Evolutionary conservation across 1,139 yeast genomes (phyloP).

Genomic region (Diutina mesorugosa): DNA sequence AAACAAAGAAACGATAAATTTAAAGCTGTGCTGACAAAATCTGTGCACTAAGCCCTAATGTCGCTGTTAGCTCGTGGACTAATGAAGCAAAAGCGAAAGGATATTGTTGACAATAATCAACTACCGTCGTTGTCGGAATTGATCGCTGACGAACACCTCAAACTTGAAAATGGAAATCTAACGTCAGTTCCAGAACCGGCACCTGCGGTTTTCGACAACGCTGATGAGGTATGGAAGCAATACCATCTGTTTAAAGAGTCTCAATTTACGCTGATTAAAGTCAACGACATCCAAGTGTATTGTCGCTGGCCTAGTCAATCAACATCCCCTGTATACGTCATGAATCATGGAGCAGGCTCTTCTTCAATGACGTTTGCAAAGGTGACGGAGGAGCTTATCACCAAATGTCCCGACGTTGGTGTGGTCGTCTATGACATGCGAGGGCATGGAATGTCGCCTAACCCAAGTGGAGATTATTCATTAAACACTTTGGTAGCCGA

Average conservation of each 20-base stretch:
- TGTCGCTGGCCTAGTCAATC: slow-evolving; percentile 1
- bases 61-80: background rate
- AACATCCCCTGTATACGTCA: slow-evolving; percentile 46
- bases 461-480: slow-evolving; percentile 25
- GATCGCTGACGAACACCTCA: background rate
- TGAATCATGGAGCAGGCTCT: slow-evolving; percentile 95
- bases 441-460: slow-evolving; percentile 60
- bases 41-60: background rate
- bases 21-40: background rate
- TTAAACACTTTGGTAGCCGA: slow-evolving; percentile 46
- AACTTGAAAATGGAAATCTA: background rate
- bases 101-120: background rate
- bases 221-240: background rate
- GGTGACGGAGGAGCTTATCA: slow-evolving; percentile 10
- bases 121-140: background rate
- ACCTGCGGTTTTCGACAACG: background rate
- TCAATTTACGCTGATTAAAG: background rate
- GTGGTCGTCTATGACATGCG: slow-evolving; percentile 64
- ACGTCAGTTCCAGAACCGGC: background rate
- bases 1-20: no score
- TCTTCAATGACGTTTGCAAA: slow-evolving; percentile 61
- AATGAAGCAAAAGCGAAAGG: background rate
- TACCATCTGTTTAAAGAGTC: background rate
- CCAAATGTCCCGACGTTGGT: slow-evolving; percentile 28
- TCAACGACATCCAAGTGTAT: background rate